A percentile compares a stretch with the other conserved stretches of the same genome.
These are phyloP conservation scores for Monilinia fructigena DNA, from an alignment of 2,329 filamentous ascomycete species.

Conservation along the genomic window DNA sequence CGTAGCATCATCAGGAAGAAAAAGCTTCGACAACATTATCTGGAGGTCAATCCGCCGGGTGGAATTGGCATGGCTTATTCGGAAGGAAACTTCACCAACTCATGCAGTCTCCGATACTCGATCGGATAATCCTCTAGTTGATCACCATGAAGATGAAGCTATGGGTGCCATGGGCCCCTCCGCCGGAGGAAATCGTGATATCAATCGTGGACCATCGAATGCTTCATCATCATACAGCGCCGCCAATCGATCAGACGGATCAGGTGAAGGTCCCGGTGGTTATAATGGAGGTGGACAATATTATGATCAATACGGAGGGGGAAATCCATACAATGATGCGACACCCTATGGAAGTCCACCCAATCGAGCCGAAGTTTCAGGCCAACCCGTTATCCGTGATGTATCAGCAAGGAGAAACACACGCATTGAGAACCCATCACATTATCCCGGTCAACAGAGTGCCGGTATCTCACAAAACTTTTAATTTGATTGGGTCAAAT, in stretches of 20 bases:
- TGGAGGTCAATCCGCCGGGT: conserved; percentile 56
- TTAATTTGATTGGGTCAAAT: conserved; percentile 45
- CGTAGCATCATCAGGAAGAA: conserved; percentile 68
- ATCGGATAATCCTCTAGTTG: conserved; percentile 64
- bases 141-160: conserved; percentile 66
- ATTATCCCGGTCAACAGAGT: conserved; percentile 81
- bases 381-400: conserved; percentile 84
- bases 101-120: conserved; percentile 64
- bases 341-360: conserved; percentile 39
- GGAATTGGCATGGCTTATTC: conserved; percentile 67
- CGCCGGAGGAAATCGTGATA: conserved; percentile 66
- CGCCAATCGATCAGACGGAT: conserved; percentile 70
- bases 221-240: conserved; percentile 94
- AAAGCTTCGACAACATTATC: conserved; percentile 90
- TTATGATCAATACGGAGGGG: conserved; percentile 55
- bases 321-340: conserved; percentile 55
- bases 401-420: conserved; percentile 91
- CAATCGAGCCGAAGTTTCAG: conserved; percentile 47
- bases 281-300: conserved; percentile 50
- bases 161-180: conserved; percentile 78
- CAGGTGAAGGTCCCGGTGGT: conserved; percentile 48
- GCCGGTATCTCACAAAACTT: conserved; percentile 98
- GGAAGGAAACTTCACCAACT: conserved; percentile 67
- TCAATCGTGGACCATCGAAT: conserved; percentile 88
- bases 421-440: conserved; percentile 84